Evolutionary conservation across 345 rosid genomes (phyloP).

Genomic region (Punica granatum): DNA sequence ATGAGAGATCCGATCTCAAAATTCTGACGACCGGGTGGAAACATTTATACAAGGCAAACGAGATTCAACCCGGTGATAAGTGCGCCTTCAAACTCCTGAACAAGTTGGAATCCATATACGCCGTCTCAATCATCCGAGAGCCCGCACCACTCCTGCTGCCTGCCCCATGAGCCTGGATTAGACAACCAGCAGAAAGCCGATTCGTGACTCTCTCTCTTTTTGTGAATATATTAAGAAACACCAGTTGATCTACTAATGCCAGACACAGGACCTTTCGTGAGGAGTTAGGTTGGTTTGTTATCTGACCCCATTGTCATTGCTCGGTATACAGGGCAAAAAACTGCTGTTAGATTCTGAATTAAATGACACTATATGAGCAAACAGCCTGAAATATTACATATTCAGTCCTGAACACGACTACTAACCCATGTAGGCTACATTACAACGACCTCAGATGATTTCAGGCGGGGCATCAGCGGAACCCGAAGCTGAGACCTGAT

Average conservation of each 20-base stretch:
- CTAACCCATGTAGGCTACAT: background rate
- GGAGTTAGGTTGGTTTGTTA: background rate
- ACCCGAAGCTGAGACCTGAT: conserved; percentile 51
- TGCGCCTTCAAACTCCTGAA: conserved; percentile 17
- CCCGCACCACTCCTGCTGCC: background rate
- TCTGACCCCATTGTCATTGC: background rate
- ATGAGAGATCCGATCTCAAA: conserved; percentile 10
- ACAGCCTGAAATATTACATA: background rate
- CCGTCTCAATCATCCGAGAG: conserved; percentile 9
- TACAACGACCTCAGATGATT: background rate
- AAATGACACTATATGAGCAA: background rate
- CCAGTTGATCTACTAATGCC: background rate
- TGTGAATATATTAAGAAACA: background rate
- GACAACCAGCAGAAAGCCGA: no score
- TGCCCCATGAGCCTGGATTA: background rate
- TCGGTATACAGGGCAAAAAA: background rate
- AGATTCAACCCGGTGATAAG: conserved; percentile 24
- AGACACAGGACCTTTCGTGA: background rate
- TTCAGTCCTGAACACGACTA: background rate
- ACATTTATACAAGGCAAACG: conserved; percentile 23
- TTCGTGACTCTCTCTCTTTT: no score
- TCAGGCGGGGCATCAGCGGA: background rate
- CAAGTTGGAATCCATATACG: conserved; percentile 1
- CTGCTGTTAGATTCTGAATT: background rate
- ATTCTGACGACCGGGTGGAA: conserved; percentile 26